phyloP scores from a whole-genome alignment of 2,329 filamentous ascomycete species.

The Fusarium papillatum region DNA sequence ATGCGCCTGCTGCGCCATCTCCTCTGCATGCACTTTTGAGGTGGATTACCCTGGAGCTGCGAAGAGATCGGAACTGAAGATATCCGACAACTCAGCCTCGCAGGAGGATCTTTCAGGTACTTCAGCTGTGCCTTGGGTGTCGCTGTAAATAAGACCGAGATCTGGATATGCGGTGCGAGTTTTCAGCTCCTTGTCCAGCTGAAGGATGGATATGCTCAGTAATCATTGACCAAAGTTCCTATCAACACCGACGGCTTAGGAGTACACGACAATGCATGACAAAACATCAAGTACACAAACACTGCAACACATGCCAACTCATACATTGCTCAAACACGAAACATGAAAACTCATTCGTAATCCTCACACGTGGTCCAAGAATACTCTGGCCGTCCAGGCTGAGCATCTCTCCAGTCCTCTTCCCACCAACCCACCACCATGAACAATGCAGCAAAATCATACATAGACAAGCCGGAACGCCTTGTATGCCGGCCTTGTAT shows the following conservation, averaged over 20 bases:
- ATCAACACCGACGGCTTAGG: background rate
- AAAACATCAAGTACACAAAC: background rate
- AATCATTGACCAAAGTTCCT: background rate
- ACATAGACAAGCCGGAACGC: conserved; percentile 43
- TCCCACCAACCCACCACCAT: background rate
- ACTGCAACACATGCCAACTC: background rate
- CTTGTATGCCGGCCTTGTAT: conserved; percentile 41
- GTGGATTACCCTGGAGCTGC: conserved; percentile 16
- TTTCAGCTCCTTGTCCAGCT: background rate
- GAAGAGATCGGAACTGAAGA: conserved; percentile 1
- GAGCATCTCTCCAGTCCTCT: background rate
- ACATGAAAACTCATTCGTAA: background rate
- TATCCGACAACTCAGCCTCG: conserved; percentile 4
- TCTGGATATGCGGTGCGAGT: background rate
- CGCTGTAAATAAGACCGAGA: background rate
- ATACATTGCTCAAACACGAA: background rate
- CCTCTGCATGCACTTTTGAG: background rate
- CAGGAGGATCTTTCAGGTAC: background rate
- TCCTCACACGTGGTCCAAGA: background rate
- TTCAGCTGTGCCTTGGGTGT: background rate
- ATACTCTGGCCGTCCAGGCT: background rate
- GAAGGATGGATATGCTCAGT: background rate
- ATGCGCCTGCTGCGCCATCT: conserved; percentile 14
- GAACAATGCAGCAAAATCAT: conserved; percentile 12
- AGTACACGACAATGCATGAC: background rate